Evolutionary conservation across 306 rosid genomes (phyloP), one percentile per base, ranked within the genome.

Genomic region (Alnus rubra): DNA sequence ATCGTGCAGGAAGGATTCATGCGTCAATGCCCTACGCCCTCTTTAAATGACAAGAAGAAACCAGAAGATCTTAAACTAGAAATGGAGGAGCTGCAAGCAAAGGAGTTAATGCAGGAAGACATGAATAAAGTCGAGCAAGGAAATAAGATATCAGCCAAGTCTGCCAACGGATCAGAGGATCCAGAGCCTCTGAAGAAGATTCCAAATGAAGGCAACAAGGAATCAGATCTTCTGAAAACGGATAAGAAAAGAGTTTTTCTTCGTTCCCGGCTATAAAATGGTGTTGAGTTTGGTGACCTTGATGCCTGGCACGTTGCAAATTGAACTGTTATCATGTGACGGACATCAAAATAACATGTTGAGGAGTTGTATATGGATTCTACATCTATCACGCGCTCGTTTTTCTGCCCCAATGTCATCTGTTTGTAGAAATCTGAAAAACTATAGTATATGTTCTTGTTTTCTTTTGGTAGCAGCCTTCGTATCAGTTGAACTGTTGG

Each of bases 211-310:
- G 88, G 80, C 65, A 45, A 59, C 76, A 82, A 85, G 75, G 86
- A 73, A 55, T 82, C 76, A 4, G 85, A 82, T 73, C 75, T 79
- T 49, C 15, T 63, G 44, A 81, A 81, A 79, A 84, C 82, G 52
- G 75, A 82, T 47, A 82, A 77, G 80, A 90, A 88, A 80, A 89
- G 79, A 78, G 80, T 89, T 18, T 92, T 94, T 82, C 88, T 92
- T 75, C 86, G 94, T 12, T 92, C 98, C 39, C 87, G 94, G 31
- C 87, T 89, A 18, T 92, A 85, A 85, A 80, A 75, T 55, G 82
- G 62, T 51, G 18, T 30, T 9, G 48, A 10, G 44, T 23, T 37
- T 13, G 60, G 37, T 19, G 9, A 69, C 8, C 76, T 16, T 14
- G 47, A 42, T 10, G 68, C 44, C 42, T 62, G 2, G 31, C 37